These are phyloP conservation scores for Passiflora organensis DNA, from an alignment of 345 rosid genomes.

Conservation along the genomic window DNA sequence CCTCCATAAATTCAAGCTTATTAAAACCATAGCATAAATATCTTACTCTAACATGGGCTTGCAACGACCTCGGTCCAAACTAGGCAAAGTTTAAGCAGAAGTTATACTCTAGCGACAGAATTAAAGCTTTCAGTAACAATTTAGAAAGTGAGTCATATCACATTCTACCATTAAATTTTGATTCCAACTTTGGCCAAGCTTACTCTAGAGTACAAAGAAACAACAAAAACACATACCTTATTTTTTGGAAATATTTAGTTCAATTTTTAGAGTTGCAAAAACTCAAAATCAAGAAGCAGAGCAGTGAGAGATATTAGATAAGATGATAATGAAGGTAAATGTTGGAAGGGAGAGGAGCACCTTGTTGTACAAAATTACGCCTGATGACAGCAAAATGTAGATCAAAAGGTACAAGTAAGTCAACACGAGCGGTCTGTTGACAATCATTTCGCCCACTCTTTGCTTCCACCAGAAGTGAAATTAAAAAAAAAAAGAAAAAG, in stretches of 20 bases:
- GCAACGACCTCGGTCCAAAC: background rate
- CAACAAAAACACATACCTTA: no score
- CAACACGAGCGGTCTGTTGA: constrained; percentile 69
- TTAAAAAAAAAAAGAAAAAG: no score
- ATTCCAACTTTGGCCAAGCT: no score
- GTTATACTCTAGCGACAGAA: background rate
- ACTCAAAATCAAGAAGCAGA: no score
- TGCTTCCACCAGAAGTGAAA: constrained; percentile 7
- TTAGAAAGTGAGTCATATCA: background rate
- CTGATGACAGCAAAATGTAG: constrained; percentile 84
- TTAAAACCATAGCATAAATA: background rate
- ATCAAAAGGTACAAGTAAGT: constrained; percentile 78
- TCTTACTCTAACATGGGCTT: background rate
- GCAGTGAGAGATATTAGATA: no score
- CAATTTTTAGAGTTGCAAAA: no score
- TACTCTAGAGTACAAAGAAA: no score
- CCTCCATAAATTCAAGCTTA: background rate
- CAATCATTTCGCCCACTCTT: constrained; percentile 41
- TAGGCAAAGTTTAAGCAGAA: background rate
- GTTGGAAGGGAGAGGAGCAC: constrained; percentile 25
- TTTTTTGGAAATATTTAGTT: no score
- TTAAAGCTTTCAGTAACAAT: background rate
- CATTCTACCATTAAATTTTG: background rate
- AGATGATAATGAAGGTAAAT: background rate
- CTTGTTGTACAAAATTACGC: constrained; percentile 95